Evolutionary conservation across 805 yeast genomes (phyloP).

Genomic region (Nakazawaea holstii): DNA sequence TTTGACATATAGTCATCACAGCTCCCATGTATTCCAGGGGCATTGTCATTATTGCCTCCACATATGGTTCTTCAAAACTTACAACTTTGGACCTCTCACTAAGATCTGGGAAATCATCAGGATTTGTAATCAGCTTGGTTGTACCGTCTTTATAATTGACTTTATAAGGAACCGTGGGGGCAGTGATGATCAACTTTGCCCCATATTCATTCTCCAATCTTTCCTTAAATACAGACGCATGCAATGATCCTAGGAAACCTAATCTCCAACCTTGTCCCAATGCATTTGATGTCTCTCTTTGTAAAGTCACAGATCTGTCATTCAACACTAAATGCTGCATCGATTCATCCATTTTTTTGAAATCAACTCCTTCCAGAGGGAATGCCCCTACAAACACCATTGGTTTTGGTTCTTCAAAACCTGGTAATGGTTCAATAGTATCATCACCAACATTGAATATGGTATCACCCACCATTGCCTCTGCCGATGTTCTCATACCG

Average conservation of each 20-base stretch:
- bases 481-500: slow-evolving; percentile 84
- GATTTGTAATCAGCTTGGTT: slow-evolving; percentile 71
- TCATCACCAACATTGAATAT: slow-evolving; percentile 54
- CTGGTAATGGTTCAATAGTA: slow-evolving; percentile 75
- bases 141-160: slow-evolving; percentile 62
- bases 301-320: slow-evolving; percentile 86
- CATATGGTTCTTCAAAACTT: slow-evolving; percentile 78
- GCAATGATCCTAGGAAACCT: slow-evolving; percentile 91
- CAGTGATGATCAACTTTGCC: slow-evolving; percentile 83
- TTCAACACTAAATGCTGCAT: slow-evolving; percentile 83
- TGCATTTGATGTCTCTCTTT: slow-evolving; percentile 88
- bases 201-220: slow-evolving; percentile 92
- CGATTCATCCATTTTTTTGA: slow-evolving; percentile 83
- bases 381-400: slow-evolving; percentile 99
- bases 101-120: slow-evolving; percentile 84
- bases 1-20: slow-evolving; percentile 82
- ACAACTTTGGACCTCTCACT: slow-evolving; percentile 33
- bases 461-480: slow-evolving; percentile 91
- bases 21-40: slow-evolving; percentile 87
- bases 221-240: slow-evolving; percentile 92
- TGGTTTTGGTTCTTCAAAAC: slow-evolving; percentile 95
- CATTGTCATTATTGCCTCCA: slow-evolving; percentile 82
- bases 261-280: slow-evolving; percentile 97
- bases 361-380: slow-evolving; percentile 92
- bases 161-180: slow-evolving; percentile 93